Evolutionary conservation across 768 basidiomycete genomes (phyloP), one percentile per base, ranked within the genome.

Genomic region (Panus rudis): DNA sequence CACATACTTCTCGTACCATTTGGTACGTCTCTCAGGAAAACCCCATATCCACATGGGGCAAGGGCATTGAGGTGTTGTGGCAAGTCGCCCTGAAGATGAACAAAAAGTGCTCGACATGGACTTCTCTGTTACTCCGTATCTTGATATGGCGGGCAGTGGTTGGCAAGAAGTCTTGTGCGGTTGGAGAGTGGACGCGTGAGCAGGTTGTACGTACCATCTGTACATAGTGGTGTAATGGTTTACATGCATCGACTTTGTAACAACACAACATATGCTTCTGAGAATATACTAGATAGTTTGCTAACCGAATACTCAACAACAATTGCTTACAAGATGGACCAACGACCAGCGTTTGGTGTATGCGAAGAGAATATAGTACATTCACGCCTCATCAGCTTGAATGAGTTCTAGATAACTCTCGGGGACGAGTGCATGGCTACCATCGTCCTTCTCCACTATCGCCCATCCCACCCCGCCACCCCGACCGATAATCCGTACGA

Each of bases 381-480:
- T n/a, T n/a, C n/a, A n/a, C n/a, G 60, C 56, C 19, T 44, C 53
- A 32, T 62, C 62, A 39, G 75, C 52, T 54, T 66, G 68, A 14
- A 80, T 66, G 13, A 68, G 60, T 57, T 84, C 82, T 51, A 89
- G 55, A 64, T 89, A 88, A 46, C 83, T 79, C 62, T 87, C 86
- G 0, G 86, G 86, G 6, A 89, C 86, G 24, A 89, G 71, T 6
- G 83, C 84, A 62, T 86, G 83, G 4, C 62, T 54, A n/a, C 54
- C 60, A 37, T 62, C 70, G 26, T 60, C 64, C 22, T 53, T 72
- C 46, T 77, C 69, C 2, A 79, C 86, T 7, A 89, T 79, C 0
- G 83, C 86, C 87, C 86, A 88, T 0, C 86, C 86, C 2, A 82
- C 79, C 0, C 84, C 84, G 0, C 86, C 85, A 4, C 86, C 84